phyloP scores from a whole-genome alignment of 2,329 filamentous ascomycete genomes.

The Diplodia corticola region DNA sequence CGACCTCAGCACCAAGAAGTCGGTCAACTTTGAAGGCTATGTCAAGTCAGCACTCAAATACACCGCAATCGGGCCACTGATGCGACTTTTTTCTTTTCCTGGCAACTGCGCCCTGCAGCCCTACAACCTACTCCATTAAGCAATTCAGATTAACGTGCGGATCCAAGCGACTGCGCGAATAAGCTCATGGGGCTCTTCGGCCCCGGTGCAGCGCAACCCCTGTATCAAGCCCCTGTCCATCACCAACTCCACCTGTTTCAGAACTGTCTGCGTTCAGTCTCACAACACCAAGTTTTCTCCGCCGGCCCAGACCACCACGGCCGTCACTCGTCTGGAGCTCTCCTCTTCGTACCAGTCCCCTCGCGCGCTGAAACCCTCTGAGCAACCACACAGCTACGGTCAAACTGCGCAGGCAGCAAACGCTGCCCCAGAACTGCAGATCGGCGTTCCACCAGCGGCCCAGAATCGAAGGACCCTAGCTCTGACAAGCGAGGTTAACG shows the following conservation, averaged over 20 bases:
- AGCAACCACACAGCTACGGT: not conserved
- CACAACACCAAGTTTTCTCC: not conserved
- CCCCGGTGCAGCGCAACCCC: not conserved
- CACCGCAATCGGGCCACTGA: not conserved
- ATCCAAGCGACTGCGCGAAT: not conserved
- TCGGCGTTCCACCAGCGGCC: not conserved
- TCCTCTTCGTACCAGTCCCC: not conserved
- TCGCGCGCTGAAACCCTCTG: constrained; percentile 1
- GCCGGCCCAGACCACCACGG: not conserved
- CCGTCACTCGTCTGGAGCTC: not conserved
- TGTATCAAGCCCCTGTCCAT: constrained; percentile 11
- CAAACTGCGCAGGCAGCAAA: not conserved
- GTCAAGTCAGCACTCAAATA: not conserved
- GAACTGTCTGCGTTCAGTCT: constrained; percentile 18
- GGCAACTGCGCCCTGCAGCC: not conserved
- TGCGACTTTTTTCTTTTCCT: not conserved
- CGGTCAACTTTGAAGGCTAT: not conserved
- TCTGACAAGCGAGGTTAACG: not conserved
- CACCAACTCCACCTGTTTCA: constrained; percentile 7
- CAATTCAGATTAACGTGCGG: not conserved
- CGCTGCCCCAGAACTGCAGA: not conserved
- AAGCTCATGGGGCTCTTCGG: not conserved
- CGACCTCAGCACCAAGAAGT: not conserved
- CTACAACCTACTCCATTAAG: not conserved
- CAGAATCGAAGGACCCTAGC: not conserved